Base-by-base conservation (phyloP, 2,329 filamentous ascomycete species). In the Xylogone sp. region DNA sequence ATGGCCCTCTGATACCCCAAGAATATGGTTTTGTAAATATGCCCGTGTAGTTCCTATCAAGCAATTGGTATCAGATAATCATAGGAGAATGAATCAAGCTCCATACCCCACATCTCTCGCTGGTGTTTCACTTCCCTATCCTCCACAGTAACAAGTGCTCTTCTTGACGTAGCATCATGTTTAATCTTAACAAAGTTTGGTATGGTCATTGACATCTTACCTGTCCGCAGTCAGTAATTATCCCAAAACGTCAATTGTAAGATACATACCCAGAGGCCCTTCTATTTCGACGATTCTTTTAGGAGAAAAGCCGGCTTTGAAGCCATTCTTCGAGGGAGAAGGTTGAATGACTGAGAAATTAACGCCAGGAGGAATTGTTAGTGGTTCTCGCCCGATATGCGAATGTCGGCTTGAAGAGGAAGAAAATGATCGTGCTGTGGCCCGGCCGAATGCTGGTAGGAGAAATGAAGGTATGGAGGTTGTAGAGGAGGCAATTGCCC, bases 1-100 rank as follows among this genome's bases (percentile, higher is more conserved):
- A 73, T 99, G 94, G 31, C 94, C 94, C 79, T 99, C 94, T 34
- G 90, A 96, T 20, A 99, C 94, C 53, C 94, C 94, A 56, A 91
- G 83, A 55, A 99, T 88, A 75, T 95, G 84, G 69, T 94, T 95
- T 64, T 89, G 87, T 50, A 99, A 79, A 67, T 96, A 93, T 29
- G 91, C 86, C 74, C 94, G 92, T 43, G 85, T 88, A 5, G 93
- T 97, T 56, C 92, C 92, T 96, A 58, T 42, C 13, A 4, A 4
- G 16, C 39, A 39, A 21, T 43, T 27, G 47, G 24, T 56, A 60
- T 69, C 46, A 67, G 59, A 6, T 20, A 46, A 16, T n/a, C 45
- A 21, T 21, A 18, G 21, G 13, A 53, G 22, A 46, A 24, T 18
- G 16, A 48, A 46, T 29, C 18, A 13, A 56, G 57, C 24, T 42